Percentiles rank a stretch among this genome's conserved stretches.
phyloP scores from a whole-genome alignment of 2,329 filamentous ascomycete genomes.

The Fusarium irregulare region DNA sequence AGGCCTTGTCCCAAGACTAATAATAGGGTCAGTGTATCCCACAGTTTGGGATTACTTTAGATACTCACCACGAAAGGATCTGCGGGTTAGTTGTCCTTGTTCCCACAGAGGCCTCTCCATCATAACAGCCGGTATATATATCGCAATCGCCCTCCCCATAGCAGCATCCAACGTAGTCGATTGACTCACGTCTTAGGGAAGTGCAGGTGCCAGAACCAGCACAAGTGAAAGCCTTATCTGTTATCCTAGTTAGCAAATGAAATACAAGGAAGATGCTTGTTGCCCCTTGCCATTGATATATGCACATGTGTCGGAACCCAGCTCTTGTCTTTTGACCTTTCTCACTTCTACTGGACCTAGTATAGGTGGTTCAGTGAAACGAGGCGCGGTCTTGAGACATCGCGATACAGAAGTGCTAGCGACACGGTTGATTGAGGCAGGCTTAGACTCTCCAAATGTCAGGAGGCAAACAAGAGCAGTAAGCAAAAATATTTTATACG shows the following conservation, averaged over 20 bases:
- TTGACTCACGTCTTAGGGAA: rapidly evolving
- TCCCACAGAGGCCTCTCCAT: background rate
- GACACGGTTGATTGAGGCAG: background rate
- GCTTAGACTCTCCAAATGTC: rapidly evolving
- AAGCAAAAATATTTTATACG: rapidly evolving
- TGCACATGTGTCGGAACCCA: background rate
- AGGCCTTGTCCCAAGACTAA: background rate
- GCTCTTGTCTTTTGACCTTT: rapidly evolving
- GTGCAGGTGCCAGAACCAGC: background rate
- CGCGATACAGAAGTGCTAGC: rapidly evolving
- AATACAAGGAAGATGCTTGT: rapidly evolving
- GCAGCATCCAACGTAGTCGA: background rate
- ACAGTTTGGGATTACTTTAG: rapidly evolving
- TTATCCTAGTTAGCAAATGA: rapidly evolving
- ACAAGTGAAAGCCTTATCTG: background rate
- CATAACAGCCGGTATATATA: background rate
- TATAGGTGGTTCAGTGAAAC: rapidly evolving
- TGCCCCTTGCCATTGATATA: background rate
- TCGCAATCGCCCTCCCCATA: background rate
- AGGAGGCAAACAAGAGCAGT: rapidly evolving
- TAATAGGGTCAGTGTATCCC: background rate
- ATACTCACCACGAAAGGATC: background rate
- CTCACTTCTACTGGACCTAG: rapidly evolving
- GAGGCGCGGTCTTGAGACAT: rapidly evolving
- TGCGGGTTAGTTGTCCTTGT: background rate